phyloP scores from a whole-genome alignment of 2,329 filamentous ascomycete genomes.

The Claviceps humidiphila region DNA sequence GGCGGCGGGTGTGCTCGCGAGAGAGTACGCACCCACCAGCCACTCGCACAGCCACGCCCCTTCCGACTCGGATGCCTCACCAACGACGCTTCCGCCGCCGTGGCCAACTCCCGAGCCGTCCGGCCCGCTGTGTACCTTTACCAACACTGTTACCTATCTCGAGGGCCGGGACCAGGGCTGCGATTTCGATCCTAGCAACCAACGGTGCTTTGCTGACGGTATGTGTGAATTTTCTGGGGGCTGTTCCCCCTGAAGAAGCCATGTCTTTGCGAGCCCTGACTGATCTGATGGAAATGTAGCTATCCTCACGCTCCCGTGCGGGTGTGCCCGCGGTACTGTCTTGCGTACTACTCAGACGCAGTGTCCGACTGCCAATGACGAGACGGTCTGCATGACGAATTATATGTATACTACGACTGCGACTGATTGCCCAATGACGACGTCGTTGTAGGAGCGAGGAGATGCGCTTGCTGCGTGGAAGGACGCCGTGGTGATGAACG shows the following conservation, averaged over 20 bases:
- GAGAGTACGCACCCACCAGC: neutral
- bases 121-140: neutral
- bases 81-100: neutral
- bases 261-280: too few species aligned
- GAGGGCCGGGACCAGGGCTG: neutral
- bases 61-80: too few species aligned
- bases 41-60: neutral
- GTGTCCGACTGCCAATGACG: neutral
- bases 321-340: neutral
- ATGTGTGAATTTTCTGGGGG: neutral
- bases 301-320: conserved; percentile 2
- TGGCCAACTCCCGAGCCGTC: neutral
- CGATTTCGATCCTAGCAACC: neutral
- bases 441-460: too few species aligned
- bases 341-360: neutral
- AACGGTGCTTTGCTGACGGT: neutral
- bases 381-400: neutral
- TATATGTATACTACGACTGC: conserved; percentile 3
- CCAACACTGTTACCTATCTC: neutral
- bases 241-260: too few species aligned
- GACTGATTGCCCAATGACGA: neutral
- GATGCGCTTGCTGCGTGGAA: too few species aligned
- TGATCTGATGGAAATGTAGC: neutral
- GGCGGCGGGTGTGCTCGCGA: too few species aligned
- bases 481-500: too few species aligned